Conservation (phyloP, 148 eudicot genomes). For the Nepenthes mirabilis region DNA sequence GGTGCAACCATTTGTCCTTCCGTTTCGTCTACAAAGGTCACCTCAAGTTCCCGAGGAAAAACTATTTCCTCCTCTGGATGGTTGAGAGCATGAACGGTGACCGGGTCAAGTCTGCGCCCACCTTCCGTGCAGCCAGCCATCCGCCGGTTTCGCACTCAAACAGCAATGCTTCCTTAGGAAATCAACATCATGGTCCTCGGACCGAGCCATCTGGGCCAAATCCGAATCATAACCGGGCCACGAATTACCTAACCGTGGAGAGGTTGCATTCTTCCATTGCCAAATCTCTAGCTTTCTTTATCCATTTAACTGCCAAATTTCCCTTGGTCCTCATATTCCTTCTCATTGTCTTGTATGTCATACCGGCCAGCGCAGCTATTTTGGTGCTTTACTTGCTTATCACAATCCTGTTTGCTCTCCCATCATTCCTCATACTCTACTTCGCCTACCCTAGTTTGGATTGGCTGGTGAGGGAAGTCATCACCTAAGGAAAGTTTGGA, state of each 20-base stretch:
- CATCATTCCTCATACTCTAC: constrained; percentile 28
- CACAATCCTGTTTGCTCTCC: constrained; percentile 19
- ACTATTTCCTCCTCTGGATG: constrained; percentile 17
- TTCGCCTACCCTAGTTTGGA: constrained; percentile 30
- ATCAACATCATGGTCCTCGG: neutral
- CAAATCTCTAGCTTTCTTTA: constrained; percentile 10
- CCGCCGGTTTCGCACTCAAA: constrained; percentile 3
- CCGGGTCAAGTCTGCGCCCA: constrained; percentile 2
- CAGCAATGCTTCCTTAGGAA: neutral
- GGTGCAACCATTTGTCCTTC: constrained; percentile 13
- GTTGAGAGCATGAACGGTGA: constrained; percentile 15
- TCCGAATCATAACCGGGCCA: neutral
- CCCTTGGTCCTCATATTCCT: constrained; percentile 10
- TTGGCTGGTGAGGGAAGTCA: constrained; percentile 29
- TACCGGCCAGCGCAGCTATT: constrained; percentile 13
- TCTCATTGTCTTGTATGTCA: constrained; percentile 6
- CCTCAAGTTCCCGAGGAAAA: constrained; percentile 12
- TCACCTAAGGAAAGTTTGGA: constrained; percentile 6
- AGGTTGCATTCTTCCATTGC: constrained; percentile 5
- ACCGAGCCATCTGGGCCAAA: neutral
- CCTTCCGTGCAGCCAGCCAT: neutral
- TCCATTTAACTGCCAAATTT: constrained; percentile 8
- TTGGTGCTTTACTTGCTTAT: constrained; percentile 8
- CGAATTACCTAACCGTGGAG: neutral
- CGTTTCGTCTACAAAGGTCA: constrained; percentile 9